phyloP scores from a whole-genome alignment of 805 yeast species.

The Saccharomyces kudriavzevii region DNA sequence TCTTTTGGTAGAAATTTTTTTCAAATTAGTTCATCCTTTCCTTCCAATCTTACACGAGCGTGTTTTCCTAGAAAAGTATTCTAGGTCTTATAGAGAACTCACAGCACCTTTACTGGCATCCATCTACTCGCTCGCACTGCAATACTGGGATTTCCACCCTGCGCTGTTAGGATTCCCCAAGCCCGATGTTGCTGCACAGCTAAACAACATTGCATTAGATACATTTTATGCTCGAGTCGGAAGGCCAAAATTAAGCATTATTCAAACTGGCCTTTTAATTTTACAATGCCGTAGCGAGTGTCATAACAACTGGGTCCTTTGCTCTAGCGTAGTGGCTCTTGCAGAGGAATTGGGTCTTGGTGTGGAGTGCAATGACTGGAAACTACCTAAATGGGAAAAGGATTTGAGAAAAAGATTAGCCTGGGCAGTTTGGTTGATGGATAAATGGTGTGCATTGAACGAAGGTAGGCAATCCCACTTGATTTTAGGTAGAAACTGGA shows the following conservation, averaged over 20 bases:
- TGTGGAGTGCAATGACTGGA: slow-evolving; percentile 85
- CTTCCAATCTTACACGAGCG: slow-evolving; percentile 87
- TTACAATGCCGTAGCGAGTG: slow-evolving; percentile 50
- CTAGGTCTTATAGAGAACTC: slow-evolving; percentile 84
- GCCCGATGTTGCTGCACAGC: slow-evolving; percentile 59
- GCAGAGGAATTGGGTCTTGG: slow-evolving; percentile 90
- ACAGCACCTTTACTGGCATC: slow-evolving; percentile 88
- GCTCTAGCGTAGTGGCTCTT: slow-evolving; percentile 78
- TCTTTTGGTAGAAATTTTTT: slow-evolving; percentile 68
- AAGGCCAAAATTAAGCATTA: slow-evolving; percentile 84
- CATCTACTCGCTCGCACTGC: slow-evolving; percentile 78
- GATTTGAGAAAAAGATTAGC: slow-evolving; percentile 81
- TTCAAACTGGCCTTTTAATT: slow-evolving; percentile 78
- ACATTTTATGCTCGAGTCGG: slow-evolving; percentile 66
- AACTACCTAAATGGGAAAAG: slow-evolving; percentile 90
- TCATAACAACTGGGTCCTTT: slow-evolving; percentile 75
- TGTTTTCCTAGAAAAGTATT: slow-evolving; percentile 84
- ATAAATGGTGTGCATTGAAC: slow-evolving; percentile 78
- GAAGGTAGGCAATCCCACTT: slow-evolving; percentile 83
- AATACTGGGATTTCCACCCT: slow-evolving; percentile 82
- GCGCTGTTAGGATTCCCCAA: slow-evolving; percentile 65
- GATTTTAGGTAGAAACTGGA: slow-evolving; percentile 67
- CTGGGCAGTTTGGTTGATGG: slow-evolving; percentile 92
- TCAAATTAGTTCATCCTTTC: slow-evolving; percentile 80
- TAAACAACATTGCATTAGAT: slow-evolving; percentile 59